Evolutionary conservation across 78 protist genomes (phyloP), one percentile per base, ranked within the genome.

Genomic region (Andalucia godoyi): DNA sequence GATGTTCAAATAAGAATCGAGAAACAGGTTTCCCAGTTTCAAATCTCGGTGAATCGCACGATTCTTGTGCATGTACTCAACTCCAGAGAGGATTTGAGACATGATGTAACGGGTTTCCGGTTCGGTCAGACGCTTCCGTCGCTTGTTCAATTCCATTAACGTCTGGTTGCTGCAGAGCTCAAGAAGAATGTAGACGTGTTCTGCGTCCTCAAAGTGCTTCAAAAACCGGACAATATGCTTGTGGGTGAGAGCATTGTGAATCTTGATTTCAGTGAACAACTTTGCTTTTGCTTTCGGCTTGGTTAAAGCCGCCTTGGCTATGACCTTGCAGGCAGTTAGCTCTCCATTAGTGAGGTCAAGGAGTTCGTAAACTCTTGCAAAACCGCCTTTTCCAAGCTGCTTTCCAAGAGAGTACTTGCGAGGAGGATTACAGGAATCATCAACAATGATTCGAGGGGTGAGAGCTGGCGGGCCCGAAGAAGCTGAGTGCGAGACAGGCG

Each of bases 11-110:
- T 83, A 46, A 30, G 0, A 21, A 54, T 39, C 53, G 66, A 93
- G 77, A 64, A 93, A 87, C 17, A 95, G 62, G 72, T 92, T 93
- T 32, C 93, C 93, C 27, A 89, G 70, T 63, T 90, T 93, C 32
- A 85, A 70, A 51, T 88, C 91, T 0, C 97, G 69, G 73, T 88
- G 95, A 55, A 92, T 76, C 55, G 84, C 62, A 10, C 32, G 49
- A 40, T 33, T 1, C 25, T 5, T 13, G 78, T 87, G 91, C 73
- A 88, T 3, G 60, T 83, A 73, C 46, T 51, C 6, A 10, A 70
- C 37, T 8, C 72, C 84, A 32, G 4, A 40, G 40, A 86, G 18
- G 6, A 66, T 17, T 74, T 90, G 93, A 15, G 1, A 10, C 70
- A 85, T 39, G 72, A 45, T 57, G 69, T 63, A 77, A 1, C 63